Evolutionary conservation across 1,284 basidiomycete genomes (phyloP).

Genomic region (Trichosporon coremiiforme): DNA sequence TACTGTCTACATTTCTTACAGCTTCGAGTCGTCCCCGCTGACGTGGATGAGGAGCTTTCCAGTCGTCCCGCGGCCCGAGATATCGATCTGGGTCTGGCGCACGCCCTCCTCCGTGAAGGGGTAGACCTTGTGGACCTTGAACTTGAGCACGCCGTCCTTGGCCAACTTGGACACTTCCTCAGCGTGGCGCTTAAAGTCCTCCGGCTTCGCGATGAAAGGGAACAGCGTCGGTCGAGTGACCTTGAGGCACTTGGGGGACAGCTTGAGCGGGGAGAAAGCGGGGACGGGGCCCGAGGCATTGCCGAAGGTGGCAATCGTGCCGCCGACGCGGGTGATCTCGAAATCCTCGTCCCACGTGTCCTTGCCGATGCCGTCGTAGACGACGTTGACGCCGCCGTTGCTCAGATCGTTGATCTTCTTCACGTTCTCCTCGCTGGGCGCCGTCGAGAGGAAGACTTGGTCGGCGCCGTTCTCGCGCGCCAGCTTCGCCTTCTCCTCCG

Average conservation of each 20-base stretch:
- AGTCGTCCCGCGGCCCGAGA: slow-evolving; percentile 73
- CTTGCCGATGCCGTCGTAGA: slow-evolving; percentile 93
- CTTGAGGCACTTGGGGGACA: slow-evolving; percentile 80
- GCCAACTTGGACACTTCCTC: slow-evolving; percentile 70
- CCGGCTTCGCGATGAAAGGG: slow-evolving; percentile 69
- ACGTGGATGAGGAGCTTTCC: slow-evolving; percentile 82
- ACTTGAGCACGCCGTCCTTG: slow-evolving; percentile 65
- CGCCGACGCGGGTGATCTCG: slow-evolving; percentile 74
- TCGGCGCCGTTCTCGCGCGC: slow-evolving; percentile 80
- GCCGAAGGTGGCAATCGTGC: slow-evolving; percentile 76
- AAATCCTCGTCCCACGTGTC: slow-evolving; percentile 88
- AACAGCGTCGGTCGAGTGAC: slow-evolving; percentile 66
- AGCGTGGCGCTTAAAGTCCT: slow-evolving; percentile 70
- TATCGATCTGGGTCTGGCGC: slow-evolving; percentile 74
- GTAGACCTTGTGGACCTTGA: slow-evolving; percentile 76
- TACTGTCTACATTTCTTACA: background rate
- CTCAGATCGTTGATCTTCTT: slow-evolving; percentile 35
- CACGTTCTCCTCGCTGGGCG: slow-evolving; percentile 59
- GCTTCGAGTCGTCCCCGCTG: background rate
- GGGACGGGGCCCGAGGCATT: slow-evolving; percentile 67
- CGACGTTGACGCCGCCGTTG: slow-evolving; percentile 68
- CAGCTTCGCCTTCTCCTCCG: slow-evolving; percentile 77
- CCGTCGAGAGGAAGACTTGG: slow-evolving; percentile 79
- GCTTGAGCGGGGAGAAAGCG: slow-evolving; percentile 70
- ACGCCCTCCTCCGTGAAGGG: slow-evolving; percentile 80